A percentile compares a stretch with the other conserved stretches of the same genome.
These are phyloP conservation scores for Dactylorhiza incarnata DNA, from an alignment of 106 monocot genomes.

Conservation along the genomic window DNA sequence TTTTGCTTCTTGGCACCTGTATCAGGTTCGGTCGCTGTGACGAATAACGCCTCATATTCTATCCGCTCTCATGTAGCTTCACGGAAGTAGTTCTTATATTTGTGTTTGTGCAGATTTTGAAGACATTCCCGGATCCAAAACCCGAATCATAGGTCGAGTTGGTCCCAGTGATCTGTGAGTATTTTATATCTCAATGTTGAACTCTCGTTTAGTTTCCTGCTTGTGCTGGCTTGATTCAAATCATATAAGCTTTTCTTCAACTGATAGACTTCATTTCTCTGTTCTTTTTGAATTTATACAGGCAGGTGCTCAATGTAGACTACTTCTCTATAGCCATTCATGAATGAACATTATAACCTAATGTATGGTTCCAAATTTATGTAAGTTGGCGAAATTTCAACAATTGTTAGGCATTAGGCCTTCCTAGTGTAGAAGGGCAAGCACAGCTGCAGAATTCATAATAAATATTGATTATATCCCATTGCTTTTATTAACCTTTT, in stretches of 20 bases:
- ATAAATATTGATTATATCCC: no score
- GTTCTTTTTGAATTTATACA: no score
- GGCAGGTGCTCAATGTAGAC: no score
- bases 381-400: not conserved
- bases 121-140: conserved; percentile 38
- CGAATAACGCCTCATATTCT: not conserved
- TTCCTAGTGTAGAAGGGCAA: not conserved
- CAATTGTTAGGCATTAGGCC: not conserved
- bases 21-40: conserved; percentile 45
- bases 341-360: no score
- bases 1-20: conserved; percentile 86
- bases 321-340: no score
- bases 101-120: conserved; percentile 30
- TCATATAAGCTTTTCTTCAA: no score
- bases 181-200: not conserved
- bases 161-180: not conserved
- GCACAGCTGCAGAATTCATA: not conserved
- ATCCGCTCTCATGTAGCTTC: not conserved
- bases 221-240: no score
- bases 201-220: not conserved
- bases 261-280: no score
- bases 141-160: conserved; percentile 6
- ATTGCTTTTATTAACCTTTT: no score
- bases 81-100: not conserved
- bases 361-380: not conserved